Base-by-base conservation (phyloP, 2,329 filamentous ascomycete genomes). In the Cladosporium velox region DNA sequence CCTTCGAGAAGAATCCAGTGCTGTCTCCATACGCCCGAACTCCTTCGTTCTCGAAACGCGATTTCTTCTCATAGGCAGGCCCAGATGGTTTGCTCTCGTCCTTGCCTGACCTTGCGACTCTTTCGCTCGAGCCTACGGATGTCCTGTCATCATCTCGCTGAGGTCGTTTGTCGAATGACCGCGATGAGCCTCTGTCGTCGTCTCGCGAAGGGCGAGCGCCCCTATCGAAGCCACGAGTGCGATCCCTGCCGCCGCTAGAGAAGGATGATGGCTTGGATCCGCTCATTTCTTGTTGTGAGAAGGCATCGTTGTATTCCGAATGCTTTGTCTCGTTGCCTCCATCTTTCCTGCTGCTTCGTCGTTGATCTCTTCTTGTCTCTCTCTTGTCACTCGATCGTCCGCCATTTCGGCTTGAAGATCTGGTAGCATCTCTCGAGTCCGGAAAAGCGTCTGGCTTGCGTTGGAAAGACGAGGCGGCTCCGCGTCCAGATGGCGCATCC, bases 1-100 rank as follows among this genome's bases (percentile, higher is more conserved):
- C 57, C 21, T 59, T 59, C 3, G 57, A 59, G 26, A 59, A 59
- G 38, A 59, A 59, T 15, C 57, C 57, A 47, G 57, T 30, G 15
- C 4, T 41, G 12, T 59, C 57, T 12, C 57, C 57, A 11, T 59
- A 59, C 28, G 57, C 34, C 6, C 57, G 57, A 3, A 59, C 38
- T 30, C 57, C 57, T 32, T 59, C 35, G 57, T 59, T 59, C 14
- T 59, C 57, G 35, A 59, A 59, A 8, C 57, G 32, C 3, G 57
- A 32, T 26, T 41, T 59, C 38, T 47, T 59, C 15, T 26, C 12
- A 4, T 55, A 21, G 10, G 54, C 30, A 38, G 54, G 30, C 7
- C n/a, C 30, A 4, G n/a, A 11, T 8, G 15, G 34, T 44, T 11
- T 26, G 0, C 35, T 32, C 3, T 28, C 38, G 10, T 59, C 57